Base-by-base conservation (phyloP, 73 alveolate species). In the Paraurostyla sp. region DNA sequence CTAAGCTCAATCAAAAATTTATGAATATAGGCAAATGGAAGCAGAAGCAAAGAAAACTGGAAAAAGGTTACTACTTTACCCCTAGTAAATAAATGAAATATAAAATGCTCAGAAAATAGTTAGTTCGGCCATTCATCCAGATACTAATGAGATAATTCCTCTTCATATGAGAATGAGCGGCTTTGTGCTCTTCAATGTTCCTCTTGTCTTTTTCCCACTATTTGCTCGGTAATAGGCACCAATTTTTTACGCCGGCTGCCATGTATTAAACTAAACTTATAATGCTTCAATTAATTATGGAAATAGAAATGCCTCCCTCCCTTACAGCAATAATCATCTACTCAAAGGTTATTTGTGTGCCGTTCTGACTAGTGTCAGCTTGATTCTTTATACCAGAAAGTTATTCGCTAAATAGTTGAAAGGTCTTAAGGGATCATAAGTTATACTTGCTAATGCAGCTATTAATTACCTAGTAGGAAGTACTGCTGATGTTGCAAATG, bases 271-370 rank as follows among this genome's bases (percentile, higher is more conserved):
- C 76, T 85, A 93, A 59, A 76, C 97, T 0, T 90, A 93, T 65
- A 91, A 93, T 69, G 97, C 93, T 33, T 84, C 90, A 13, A 75
- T 93, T 59, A 93, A 93, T 41, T 93, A 90, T 68, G 94, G 93
- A 0, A 93, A 93, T 69, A 75, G 97, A 32, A 93, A 87, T 78
- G 95, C 93, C 11, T 71, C 92, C 25, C 40, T 84, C 60, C 71
- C 80, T 2, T 87, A 83, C 68, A 78, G 95, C 0, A 48, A 6
- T 4, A 16, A 38, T 23, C 93, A 93, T 40, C 0, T 93, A 36
- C 71, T 23, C 30, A 41, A 35, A 49, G 93, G 93, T 0, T 93
- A 93, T 68, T 29, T 41, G 27, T 88, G 84, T 15, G 96, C 96
- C 0, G 89, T 71, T 3, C 83, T 49, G 25, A 49, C 89, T 23